Conservation (phyloP, 169 alveolate genomes). For the Pseudocohnilembus persalinus region DNA sequence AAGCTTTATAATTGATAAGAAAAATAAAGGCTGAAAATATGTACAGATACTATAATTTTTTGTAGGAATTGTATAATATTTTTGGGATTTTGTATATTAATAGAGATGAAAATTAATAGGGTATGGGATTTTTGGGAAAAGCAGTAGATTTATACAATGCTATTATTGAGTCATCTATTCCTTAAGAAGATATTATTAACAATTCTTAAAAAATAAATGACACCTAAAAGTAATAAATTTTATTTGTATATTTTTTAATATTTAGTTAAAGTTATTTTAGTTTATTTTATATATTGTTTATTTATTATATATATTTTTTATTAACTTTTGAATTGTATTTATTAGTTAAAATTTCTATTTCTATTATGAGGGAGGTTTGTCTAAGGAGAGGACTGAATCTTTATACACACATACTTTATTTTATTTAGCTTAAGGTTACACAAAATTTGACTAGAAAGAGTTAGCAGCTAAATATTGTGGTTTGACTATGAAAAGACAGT, state of each 20-base stretch:
- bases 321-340: neutral
- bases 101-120: slow-evolving; percentile 71
- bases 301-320: neutral
- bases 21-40: slow-evolving; percentile 57
- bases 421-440: slow-evolving; percentile 85
- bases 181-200: neutral
- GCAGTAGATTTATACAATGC: slow-evolving; percentile 70
- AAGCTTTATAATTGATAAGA: slow-evolving; percentile 57
- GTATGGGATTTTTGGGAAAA: slow-evolving; percentile 70
- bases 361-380: slow-evolving; percentile 80
- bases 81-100: slow-evolving; percentile 78
- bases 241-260: neutral
- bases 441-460: slow-evolving; percentile 78
- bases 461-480: slow-evolving; percentile 85
- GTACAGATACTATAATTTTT: slow-evolving; percentile 54
- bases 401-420: slow-evolving; percentile 81
- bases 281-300: neutral
- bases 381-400: slow-evolving; percentile 62
- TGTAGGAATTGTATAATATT: slow-evolving; percentile 79
- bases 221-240: neutral
- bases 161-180: neutral
- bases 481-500: slow-evolving; percentile 79
- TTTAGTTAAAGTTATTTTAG: neutral
- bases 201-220: neutral
- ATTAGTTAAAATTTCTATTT: slow-evolving; percentile 31